Evolutionary conservation across 169 alveolate genomes (phyloP).

Genomic region (Cryptosporidium tyzzeri): DNA sequence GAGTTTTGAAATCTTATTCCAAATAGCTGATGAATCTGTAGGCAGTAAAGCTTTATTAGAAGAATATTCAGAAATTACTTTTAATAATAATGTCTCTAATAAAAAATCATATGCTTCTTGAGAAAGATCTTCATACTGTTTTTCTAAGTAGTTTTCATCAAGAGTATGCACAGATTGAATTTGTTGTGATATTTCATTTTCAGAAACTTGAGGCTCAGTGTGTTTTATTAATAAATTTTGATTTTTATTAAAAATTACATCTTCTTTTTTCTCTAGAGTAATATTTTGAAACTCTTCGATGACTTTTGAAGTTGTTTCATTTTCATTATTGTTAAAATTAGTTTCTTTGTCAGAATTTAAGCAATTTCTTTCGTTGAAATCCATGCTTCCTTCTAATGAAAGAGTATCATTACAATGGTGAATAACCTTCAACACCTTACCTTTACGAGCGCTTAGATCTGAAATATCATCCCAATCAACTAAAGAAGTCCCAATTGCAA

Average conservation of each 20-base stretch:
- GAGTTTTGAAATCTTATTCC: conserved; percentile 46
- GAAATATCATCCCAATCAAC: conserved; percentile 66
- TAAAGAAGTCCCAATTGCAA: conserved; percentile 53
- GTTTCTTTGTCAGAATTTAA: background rate
- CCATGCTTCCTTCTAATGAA: conserved; percentile 55
- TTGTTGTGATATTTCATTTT: background rate
- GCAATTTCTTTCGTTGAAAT: background rate
- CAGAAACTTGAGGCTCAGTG: background rate
- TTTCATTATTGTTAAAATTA: background rate
- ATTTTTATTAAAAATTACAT: background rate
- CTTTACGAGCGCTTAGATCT: background rate
- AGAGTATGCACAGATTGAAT: background rate
- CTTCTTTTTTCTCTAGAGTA: background rate
- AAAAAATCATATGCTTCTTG: conserved; percentile 29
- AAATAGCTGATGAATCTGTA: conserved; percentile 46
- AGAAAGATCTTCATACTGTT: background rate
- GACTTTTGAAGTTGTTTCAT: background rate
- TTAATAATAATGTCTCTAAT: conserved; percentile 18
- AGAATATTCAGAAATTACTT: background rate
- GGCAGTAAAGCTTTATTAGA: conserved; percentile 38
- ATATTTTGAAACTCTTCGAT: background rate
- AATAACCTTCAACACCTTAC: conserved; percentile 30
- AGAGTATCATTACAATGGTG: conserved; percentile 53
- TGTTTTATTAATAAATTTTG: background rate
- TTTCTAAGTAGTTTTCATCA: too few relatives aligned